A percentile compares a stretch with the other conserved stretches of the same genome.
These are phyloP conservation scores for Aspergillus hiratsukae DNA, from an alignment of 2,329 filamentous ascomycete genomes.

Conservation along the genomic window DNA sequence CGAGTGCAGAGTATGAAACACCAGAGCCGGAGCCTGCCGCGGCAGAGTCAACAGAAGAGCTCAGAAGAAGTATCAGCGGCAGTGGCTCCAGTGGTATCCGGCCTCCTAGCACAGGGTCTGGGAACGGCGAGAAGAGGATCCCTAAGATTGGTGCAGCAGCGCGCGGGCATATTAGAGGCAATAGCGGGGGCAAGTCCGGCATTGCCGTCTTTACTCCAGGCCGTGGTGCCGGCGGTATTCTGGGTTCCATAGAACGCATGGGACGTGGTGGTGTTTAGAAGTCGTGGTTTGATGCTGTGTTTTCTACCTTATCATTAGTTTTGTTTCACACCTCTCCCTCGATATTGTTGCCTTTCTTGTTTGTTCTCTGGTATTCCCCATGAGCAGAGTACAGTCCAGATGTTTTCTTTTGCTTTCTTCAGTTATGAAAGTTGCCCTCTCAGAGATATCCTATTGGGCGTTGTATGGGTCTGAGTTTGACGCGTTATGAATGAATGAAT, in stretches of 20 bases:
- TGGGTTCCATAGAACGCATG: conserved; percentile 87
- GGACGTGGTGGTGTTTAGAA: conserved; percentile 47
- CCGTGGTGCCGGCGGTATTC: conserved; percentile 61
- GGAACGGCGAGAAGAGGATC: conserved; percentile 25
- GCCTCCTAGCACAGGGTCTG: conserved; percentile 22
- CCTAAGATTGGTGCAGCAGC: conserved; percentile 28
- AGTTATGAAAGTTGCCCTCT: neutral
- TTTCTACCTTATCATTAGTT: conserved; percentile 1
- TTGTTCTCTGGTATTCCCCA: neutral
- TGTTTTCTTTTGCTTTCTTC: neutral
- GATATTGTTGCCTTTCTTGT: neutral
- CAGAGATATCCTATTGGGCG: neutral
- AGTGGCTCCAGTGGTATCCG: conserved; percentile 29
- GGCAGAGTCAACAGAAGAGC: conserved; percentile 15
- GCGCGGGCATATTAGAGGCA: conserved; percentile 28
- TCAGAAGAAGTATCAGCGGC: conserved; percentile 22
- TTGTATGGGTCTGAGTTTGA: neutral
- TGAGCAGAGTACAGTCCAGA: neutral
- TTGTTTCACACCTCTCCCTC: neutral
- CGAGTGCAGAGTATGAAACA: conserved; percentile 3
- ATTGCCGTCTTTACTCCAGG: conserved; percentile 37
- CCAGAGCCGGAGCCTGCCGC: conserved; percentile 7
- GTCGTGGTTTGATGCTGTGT: neutral
- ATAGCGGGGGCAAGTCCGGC: conserved; percentile 34
- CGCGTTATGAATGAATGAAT: neutral